These are phyloP conservation scores for Acephala macrosclerotiorum DNA, from an alignment of 2,329 filamentous ascomycete species.

Conservation along the genomic window DNA sequence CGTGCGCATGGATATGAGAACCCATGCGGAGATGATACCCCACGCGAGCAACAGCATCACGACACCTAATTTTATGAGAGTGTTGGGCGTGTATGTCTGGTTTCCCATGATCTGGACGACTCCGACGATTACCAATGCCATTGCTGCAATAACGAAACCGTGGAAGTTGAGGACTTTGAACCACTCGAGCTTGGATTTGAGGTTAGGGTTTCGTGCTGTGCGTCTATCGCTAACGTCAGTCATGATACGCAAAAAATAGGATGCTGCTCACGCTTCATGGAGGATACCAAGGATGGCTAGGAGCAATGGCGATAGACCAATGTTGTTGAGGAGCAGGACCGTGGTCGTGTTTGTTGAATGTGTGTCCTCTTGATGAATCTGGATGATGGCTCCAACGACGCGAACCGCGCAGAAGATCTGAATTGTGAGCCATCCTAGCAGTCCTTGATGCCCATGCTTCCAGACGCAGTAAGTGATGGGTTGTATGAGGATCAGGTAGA, in stretches of 20 bases:
- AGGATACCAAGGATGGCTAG: slow-evolving; percentile 31
- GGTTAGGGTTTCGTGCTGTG: slow-evolving; percentile 10
- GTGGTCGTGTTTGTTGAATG: slow-evolving; percentile 20
- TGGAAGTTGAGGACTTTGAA: slow-evolving; percentile 15
- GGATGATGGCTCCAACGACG: slow-evolving; percentile 45
- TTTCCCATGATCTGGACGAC: background rate
- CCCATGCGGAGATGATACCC: background rate
- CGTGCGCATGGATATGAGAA: background rate
- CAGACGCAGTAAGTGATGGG: slow-evolving; percentile 44
- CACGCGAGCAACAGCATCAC: background rate
- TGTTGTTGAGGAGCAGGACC: slow-evolving; percentile 24
- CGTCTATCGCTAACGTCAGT: background rate
- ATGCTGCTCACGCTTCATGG: slow-evolving; percentile 23
- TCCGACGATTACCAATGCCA: slow-evolving; percentile 15
- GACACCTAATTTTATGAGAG: slow-evolving; percentile 12
- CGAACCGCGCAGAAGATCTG: slow-evolving; percentile 47
- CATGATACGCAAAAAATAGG: background rate
- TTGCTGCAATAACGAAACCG: background rate
- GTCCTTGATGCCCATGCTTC: slow-evolving; percentile 46
- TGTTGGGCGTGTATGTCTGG: background rate
- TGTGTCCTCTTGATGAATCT: slow-evolving; percentile 38
- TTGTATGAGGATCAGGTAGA: slow-evolving; percentile 37
- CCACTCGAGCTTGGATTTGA: slow-evolving; percentile 17
- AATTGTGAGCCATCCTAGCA: slow-evolving; percentile 50
- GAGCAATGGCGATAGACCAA: slow-evolving; percentile 34